Percentiles rank a stretch among this genome's conserved stretches.
Evolutionary conservation across 768 basidiomycete genomes (phyloP).

Genomic region (Amylocystis lapponica): DNA sequence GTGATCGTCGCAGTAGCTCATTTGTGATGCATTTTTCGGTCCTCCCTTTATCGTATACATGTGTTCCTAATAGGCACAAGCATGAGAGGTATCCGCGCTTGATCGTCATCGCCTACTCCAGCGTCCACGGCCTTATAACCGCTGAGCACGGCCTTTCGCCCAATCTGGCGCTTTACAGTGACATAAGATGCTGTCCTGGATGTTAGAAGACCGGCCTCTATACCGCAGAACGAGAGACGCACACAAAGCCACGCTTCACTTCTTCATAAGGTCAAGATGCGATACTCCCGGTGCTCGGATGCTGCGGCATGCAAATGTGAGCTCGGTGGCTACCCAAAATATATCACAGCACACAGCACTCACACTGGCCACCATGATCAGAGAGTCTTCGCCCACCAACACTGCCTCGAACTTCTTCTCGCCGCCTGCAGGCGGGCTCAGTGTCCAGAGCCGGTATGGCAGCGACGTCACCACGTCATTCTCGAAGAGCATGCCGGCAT

Average conservation of each 20-base stretch:
- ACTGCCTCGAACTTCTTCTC: slow-evolving; percentile 22
- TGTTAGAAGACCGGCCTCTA: no score
- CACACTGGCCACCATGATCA: slow-evolving; percentile 40
- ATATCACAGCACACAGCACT: not conserved
- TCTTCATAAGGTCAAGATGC: slow-evolving; percentile 19
- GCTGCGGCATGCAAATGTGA: not conserved
- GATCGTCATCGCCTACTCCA: no score
- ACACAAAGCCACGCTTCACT: no score
- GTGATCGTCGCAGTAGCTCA: no score
- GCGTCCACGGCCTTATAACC: no score
- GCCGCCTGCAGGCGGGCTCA: slow-evolving; percentile 7
- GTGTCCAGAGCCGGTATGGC: slow-evolving; percentile 37
- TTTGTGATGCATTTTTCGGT: no score
- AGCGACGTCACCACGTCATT: slow-evolving; percentile 38
- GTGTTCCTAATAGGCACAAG: no score
- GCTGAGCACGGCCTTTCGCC: no score
- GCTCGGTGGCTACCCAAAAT: not conserved
- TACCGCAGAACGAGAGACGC: not conserved
- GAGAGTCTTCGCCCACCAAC: slow-evolving; percentile 53
- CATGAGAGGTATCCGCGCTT: no score
- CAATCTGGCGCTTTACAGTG: no score
- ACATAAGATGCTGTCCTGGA: no score
- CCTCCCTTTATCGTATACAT: no score
- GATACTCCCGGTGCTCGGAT: slow-evolving; percentile 16
- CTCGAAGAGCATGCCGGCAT: slow-evolving; percentile 32